phyloP scores from a whole-genome alignment of 73 alveolate species.

The Paramecium caudatum region DNA sequence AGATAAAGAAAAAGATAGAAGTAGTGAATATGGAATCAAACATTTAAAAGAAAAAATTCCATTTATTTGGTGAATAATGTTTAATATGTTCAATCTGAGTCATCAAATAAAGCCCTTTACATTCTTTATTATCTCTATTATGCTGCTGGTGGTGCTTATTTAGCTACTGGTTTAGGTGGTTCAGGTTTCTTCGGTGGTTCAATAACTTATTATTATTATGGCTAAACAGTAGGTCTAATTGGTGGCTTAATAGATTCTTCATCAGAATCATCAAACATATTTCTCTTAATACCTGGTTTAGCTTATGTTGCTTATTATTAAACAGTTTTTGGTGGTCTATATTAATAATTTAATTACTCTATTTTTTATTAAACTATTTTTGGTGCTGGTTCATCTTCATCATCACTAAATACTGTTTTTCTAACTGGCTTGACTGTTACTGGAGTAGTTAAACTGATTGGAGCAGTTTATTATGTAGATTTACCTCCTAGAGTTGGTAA shows the following conservation, averaged over 20 bases:
- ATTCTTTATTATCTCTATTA: conserved; percentile 35
- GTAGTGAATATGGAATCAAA: conserved; percentile 72
- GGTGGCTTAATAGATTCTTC: conserved; percentile 50
- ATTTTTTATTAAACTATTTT: neutral
- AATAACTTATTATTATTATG: neutral
- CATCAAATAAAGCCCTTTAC: conserved; percentile 51
- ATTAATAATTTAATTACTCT: neutral
- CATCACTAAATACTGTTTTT: conserved; percentile 52
- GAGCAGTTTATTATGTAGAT: too few relatives aligned
- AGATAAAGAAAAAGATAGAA: conserved; percentile 72
- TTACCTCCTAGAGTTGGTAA: conserved; percentile 15
- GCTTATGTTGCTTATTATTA: neutral
- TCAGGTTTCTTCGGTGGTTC: conserved; percentile 37
- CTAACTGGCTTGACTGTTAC: neutral
- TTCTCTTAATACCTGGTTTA: neutral
- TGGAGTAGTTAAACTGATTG: too few relatives aligned
- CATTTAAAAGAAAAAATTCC: conserved; percentile 76
- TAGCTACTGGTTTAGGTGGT: conserved; percentile 15
- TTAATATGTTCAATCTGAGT: neutral
- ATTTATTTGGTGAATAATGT: conserved; percentile 69
- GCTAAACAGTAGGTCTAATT: neutral
- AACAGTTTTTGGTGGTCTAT: neutral
- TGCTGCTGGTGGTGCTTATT: neutral
- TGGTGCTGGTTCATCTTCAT: neutral
- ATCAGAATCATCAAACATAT: conserved; percentile 9